Percentiles rank a stretch among this genome's conserved stretches.
Evolutionary conservation across 108 stramenopile genomes (phyloP).

Genomic region (Nitzschia sp.): DNA sequence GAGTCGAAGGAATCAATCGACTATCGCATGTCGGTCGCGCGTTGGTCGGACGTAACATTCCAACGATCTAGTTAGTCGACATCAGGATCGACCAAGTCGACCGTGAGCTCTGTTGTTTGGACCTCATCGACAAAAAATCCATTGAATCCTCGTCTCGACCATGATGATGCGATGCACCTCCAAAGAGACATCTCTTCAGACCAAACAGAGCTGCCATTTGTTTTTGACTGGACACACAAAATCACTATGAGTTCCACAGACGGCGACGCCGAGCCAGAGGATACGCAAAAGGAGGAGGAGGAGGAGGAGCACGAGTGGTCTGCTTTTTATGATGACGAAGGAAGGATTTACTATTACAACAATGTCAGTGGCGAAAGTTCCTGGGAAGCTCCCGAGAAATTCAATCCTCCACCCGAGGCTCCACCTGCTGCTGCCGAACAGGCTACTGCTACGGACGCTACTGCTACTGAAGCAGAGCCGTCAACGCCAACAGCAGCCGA

Average conservation of each 20-base stretch:
- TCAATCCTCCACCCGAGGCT: constrained; percentile 31
- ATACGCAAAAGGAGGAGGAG: not conserved
- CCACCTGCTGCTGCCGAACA: not conserved
- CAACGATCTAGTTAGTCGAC: too few species aligned
- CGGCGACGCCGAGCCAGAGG: constrained; percentile 4
- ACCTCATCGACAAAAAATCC: too few species aligned
- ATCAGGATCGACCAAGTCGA: too few species aligned
- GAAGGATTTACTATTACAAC: constrained; percentile 75
- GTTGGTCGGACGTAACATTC: too few species aligned
- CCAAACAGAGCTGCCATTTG: too few species aligned
- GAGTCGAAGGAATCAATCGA: too few species aligned
- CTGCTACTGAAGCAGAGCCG: constrained; percentile 19
- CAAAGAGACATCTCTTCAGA: too few species aligned
- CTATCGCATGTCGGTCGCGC: too few species aligned
- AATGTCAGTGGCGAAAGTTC: constrained; percentile 56
- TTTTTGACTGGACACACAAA: not conserved
- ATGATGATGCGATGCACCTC: too few species aligned
- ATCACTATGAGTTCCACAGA: constrained; percentile 1
- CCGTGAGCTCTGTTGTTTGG: too few species aligned
- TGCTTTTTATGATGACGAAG: constrained; percentile 54
- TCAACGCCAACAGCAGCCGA: not conserved
- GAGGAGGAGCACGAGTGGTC: constrained; percentile 43
- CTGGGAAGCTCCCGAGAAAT: constrained; percentile 73
- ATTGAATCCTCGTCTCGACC: too few species aligned
- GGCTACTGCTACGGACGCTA: constrained; percentile 40